Evolutionary conservation across 2,329 filamentous ascomycete genomes (phyloP).

Genomic region (Botrytis elliptica): DNA sequence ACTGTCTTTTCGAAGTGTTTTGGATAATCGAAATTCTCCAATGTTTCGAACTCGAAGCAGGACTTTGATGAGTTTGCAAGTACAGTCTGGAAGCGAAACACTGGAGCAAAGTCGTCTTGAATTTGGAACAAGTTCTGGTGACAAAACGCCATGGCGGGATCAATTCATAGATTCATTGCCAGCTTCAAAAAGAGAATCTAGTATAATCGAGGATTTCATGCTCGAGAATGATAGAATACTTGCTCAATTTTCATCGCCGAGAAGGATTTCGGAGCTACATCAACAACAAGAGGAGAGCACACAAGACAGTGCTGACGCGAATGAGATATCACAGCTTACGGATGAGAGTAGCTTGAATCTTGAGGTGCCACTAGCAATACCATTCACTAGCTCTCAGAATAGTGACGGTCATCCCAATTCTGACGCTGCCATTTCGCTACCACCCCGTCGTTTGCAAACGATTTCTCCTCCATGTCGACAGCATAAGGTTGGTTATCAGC

Average conservation of each 20-base stretch:
- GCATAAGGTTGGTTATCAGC: background rate
- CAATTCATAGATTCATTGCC: background rate
- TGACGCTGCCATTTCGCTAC: background rate
- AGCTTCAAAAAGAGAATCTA: conserved; percentile 47
- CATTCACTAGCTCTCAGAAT: background rate
- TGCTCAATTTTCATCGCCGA: conserved; percentile 47
- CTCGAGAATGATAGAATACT: conserved; percentile 41
- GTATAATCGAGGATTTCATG: conserved; percentile 56
- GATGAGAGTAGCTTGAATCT: conserved; percentile 12
- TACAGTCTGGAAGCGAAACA: conserved; percentile 1
- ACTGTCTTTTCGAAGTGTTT: conserved; percentile 35
- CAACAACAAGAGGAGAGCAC: conserved; percentile 42
- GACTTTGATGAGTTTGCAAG: background rate
- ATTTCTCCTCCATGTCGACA: background rate
- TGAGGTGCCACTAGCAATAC: conserved; percentile 7
- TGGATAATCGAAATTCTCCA: conserved; percentile 37
- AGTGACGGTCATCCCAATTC: background rate
- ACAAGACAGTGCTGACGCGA: conserved; percentile 30
- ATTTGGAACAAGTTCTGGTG: background rate
- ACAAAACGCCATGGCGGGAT: background rate
- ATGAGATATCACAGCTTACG: conserved; percentile 2
- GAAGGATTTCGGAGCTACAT: conserved; percentile 50
- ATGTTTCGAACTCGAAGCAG: conserved; percentile 26
- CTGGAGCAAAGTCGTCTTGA: background rate
- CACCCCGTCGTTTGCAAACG: background rate